Conservation (phyloP, 225 moss, liverwort and hornwort species). For the Thuidium tamariscinum region DNA sequence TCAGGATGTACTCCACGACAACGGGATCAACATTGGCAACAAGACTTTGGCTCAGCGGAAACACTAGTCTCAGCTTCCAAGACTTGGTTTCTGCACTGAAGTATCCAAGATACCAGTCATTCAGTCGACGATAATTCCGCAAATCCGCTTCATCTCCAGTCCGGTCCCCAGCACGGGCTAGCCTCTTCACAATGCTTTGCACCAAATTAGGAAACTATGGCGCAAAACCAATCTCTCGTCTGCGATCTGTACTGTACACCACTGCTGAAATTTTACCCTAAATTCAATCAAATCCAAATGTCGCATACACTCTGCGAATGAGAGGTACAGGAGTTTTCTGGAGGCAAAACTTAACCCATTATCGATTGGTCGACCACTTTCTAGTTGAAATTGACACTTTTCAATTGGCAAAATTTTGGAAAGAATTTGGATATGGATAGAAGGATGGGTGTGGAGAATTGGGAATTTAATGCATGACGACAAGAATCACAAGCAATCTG, state of each 20-base stretch:
- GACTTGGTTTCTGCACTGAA: conserved; percentile 8
- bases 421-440: too few species aligned
- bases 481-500: too few species aligned
- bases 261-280: background rate
- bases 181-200: background rate
- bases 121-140: background rate
- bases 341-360: too few species aligned
- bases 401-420: too few species aligned
- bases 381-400: too few species aligned
- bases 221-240: background rate
- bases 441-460: too few species aligned
- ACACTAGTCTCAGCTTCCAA: background rate
- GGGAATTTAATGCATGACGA: too few species aligned
- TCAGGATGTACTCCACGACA: conserved; percentile 23
- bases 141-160: conserved; percentile 16
- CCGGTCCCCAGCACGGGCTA: conserved; percentile 9
- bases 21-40: conserved; percentile 18
- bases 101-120: conserved; percentile 11
- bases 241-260: background rate
- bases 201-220: background rate
- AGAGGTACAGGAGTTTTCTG: too few species aligned
- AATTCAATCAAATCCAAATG: background rate
- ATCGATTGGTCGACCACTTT: too few species aligned
- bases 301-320: too few species aligned
- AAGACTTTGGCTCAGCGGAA: background rate